Conservation (phyloP, 139 green algal species). For the Chlorella sorokiniana region DNA sequence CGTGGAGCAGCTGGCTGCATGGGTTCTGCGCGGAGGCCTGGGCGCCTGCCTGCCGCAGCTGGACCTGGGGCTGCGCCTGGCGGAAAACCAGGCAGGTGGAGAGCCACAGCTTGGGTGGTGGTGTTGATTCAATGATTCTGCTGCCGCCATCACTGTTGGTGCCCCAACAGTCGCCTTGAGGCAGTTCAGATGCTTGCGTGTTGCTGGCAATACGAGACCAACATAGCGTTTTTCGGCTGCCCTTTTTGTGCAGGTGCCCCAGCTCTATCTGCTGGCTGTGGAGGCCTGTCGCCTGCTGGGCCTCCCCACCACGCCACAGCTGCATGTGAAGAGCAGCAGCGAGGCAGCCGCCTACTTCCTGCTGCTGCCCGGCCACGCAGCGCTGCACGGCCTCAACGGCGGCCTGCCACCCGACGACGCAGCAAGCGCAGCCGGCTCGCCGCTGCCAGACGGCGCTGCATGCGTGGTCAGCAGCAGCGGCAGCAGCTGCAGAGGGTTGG, state of each 20-base stretch:
- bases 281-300: conserved; percentile 27
- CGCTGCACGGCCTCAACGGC: conserved; percentile 15
- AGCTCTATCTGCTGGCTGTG: conserved; percentile 32
- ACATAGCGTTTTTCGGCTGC: neutral
- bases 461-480: neutral
- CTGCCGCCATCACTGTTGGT: neutral
- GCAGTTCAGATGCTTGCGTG: neutral
- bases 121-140: neutral
- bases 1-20: conserved; percentile 8
- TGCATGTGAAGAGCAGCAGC: conserved; percentile 6
- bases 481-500: neutral
- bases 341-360: conserved; percentile 31
- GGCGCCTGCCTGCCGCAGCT: neutral
- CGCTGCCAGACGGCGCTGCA: neutral
- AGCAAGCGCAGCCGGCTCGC: neutral
- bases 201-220: neutral
- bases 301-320: neutral
- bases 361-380: neutral
- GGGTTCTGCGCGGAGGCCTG: conserved; percentile 12
- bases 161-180: no score
- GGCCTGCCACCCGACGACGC: neutral
- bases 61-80: conserved; percentile 23
- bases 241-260: conserved; percentile 3
- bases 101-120: neutral
- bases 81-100: conserved; percentile 27